Evolutionary conservation across 306 rosid genomes (phyloP).

Genomic region (apple (Malus domestica)): ASM211411v1 NC_041804.1:19269001-19269500

Average conservation of each 20-base stretch:
- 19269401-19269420: not conserved
- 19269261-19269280: not conserved
- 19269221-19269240: not conserved
- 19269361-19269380: not conserved
- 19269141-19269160: slow-evolving; percentile 65
- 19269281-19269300: not conserved
- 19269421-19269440: not conserved
- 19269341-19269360: not conserved
- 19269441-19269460: not conserved
- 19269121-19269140: slow-evolving; percentile 76
- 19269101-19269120: slow-evolving; percentile 65
- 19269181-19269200: not conserved
- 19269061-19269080: not conserved
- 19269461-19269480: not conserved
- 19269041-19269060: slow-evolving; percentile 7
- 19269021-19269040: slow-evolving; percentile 90
- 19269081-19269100: slow-evolving; percentile 6
- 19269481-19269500: not conserved
- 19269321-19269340: not conserved
- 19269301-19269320: not conserved
- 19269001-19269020: slow-evolving; percentile 82
- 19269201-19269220: not conserved
- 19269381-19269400: not conserved
- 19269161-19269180: not conserved
- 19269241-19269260: not conserved